Evolutionary conservation across 2,329 filamentous ascomycete genomes (phyloP).

Genomic region (Epichloe scottii): DNA sequence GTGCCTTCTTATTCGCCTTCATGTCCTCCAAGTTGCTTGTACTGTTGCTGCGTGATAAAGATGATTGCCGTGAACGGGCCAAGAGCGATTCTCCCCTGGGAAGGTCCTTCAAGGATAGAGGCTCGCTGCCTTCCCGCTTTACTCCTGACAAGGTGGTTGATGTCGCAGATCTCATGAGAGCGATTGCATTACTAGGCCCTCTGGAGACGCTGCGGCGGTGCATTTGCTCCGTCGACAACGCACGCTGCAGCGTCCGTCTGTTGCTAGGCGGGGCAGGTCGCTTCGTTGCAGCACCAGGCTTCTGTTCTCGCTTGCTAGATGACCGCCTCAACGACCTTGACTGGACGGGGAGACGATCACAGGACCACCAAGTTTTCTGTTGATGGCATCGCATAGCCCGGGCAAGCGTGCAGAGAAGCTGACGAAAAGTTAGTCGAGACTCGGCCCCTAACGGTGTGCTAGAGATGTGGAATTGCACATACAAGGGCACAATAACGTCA

Average conservation of each 20-base stretch:
- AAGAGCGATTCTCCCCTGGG: slow-evolving; percentile 27
- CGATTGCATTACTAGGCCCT: slow-evolving; percentile 45
- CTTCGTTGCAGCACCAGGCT: slow-evolving; percentile 40
- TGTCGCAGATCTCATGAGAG: slow-evolving; percentile 56
- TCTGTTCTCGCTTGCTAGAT: slow-evolving; percentile 30
- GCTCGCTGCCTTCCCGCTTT: slow-evolving; percentile 58
- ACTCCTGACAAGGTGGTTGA: slow-evolving; percentile 46
- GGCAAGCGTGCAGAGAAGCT: slow-evolving; percentile 68
- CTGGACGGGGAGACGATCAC: slow-evolving; percentile 44
- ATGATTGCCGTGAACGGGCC: slow-evolving; percentile 27
- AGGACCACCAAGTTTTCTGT: slow-evolving; percentile 65
- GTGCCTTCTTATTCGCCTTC: slow-evolving; percentile 52
- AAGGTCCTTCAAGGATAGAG: slow-evolving; percentile 35
- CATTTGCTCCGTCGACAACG: slow-evolving; percentile 47
- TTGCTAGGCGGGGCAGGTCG: slow-evolving; percentile 29
- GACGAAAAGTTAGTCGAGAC: slow-evolving; percentile 20
- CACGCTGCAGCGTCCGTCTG: slow-evolving; percentile 45
- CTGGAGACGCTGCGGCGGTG: slow-evolving; percentile 40
- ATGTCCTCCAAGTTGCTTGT: slow-evolving; percentile 38
- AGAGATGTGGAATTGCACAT: slow-evolving; percentile 19
- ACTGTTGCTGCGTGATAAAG: slow-evolving; percentile 30
- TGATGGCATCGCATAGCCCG: slow-evolving; percentile 55
- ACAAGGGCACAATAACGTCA: slow-evolving; percentile 72
- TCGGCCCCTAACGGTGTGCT: neutral
- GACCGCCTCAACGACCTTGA: slow-evolving; percentile 33